Conservation (phyloP, 2,329 filamentous ascomycete genomes). For the Ascochyta viciae-villosae region DNA sequence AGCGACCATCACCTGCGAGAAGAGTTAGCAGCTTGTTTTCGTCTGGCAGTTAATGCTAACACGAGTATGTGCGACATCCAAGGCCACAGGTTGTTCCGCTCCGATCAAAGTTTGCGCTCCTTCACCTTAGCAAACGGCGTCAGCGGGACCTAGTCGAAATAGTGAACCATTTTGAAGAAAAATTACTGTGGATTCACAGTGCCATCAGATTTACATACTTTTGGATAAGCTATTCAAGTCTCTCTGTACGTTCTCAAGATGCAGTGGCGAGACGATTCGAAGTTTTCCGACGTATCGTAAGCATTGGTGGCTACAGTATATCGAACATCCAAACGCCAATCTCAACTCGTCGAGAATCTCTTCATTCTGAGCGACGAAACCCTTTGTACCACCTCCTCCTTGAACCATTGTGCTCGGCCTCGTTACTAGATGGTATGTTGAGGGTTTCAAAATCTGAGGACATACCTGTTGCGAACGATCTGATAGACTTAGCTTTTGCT, state of each 20-base stretch:
- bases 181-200: no score
- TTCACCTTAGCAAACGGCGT: neutral
- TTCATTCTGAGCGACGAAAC: slow-evolving; percentile 9
- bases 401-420: slow-evolving; percentile 13
- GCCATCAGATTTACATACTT: no score
- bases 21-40: neutral
- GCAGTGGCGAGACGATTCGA: neutral
- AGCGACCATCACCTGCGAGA: neutral
- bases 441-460: slow-evolving; percentile 12
- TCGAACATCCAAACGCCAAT: neutral
- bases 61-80: neutral
- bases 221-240: no score
- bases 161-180: no score
- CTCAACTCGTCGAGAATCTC: neutral
- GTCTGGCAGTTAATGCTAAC: neutral
- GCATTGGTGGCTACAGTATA: neutral
- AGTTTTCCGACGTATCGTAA: neutral
- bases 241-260: neutral
- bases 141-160: no score
- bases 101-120: neutral
- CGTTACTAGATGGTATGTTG: neutral
- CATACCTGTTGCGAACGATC: slow-evolving; percentile 3
- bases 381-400: slow-evolving; percentile 23
- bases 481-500: neutral
- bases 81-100: slow-evolving; percentile 3